Base-by-base conservation (phyloP, 306 rosid genomes). In the Cucumis cinereus region DNA sequence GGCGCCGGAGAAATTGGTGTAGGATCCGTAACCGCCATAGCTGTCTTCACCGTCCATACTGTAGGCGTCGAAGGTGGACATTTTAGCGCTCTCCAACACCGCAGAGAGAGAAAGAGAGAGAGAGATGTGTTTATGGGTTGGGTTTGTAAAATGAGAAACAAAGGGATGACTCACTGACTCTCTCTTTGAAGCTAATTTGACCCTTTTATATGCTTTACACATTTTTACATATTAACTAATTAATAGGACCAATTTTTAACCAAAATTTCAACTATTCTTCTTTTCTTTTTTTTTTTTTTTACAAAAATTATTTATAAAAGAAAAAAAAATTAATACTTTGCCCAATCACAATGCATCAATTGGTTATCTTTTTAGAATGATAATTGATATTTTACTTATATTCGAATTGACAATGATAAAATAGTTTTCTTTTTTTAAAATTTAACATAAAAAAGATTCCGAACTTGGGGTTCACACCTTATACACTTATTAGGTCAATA, bases 51-150 rank as follows among this genome's bases (percentile, higher is more conserved):
- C 91, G 80, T 84, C 96, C 83, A 87, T 82, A 79, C 87, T 74
- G 84, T 83, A 93, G 66, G 89, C 82, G 75, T 89, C 97, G 86
- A 92, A 90, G 80, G 98, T 85, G 83, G 97, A 84, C 97, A 89
- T 95, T 26, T 66, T 17, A 57, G 76, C 77, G 4, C 72, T 30
- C 73, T 54, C 52, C 58, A 64, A 35, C 33, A 50, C 58, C 53
- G 80, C 38, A 28, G 59, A 28, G 64, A 57, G 58, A 30, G 43
- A 33, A 3, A 41, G 4, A 45, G 17, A 45, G 47, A 41, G 47
- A 45, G 17, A 45, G 47, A 41, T 45, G 50, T 47, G 40, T 83
- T 76, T 84, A 79, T 86, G 56, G 78, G 79, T n/a, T 53, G 38
- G 58, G 72, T 45, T 58, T 59, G 55, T 23, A 45, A 76, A 76